These are phyloP conservation scores for Trebouxia sp. DNA, from an alignment of 139 green algal species.

Conservation along the genomic window DNA sequence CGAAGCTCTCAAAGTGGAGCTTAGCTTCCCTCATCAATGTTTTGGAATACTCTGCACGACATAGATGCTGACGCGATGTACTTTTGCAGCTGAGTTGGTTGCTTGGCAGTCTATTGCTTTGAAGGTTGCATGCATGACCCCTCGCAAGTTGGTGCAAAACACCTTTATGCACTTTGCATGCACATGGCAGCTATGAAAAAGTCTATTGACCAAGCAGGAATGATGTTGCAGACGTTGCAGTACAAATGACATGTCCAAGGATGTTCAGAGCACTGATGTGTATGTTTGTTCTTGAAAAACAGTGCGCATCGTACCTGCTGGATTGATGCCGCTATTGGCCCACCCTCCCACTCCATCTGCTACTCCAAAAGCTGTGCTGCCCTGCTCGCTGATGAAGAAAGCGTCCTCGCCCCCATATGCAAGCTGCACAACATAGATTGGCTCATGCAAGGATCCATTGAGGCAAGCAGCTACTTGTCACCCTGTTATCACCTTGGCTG, in stretches of 20 bases:
- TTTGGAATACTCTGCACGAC: conserved; percentile 73
- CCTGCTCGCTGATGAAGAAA: conserved; percentile 69
- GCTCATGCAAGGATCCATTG: background rate
- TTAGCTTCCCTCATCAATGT: conserved; percentile 72
- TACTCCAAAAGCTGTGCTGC: conserved; percentile 70
- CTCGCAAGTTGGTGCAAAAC: too few relatives aligned
- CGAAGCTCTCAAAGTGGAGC: conserved; percentile 65
- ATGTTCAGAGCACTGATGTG: too few relatives aligned
- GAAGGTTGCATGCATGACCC: too few relatives aligned
- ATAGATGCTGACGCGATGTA: background rate
- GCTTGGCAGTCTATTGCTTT: too few relatives aligned
- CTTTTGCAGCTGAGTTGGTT: background rate
- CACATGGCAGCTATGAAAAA: background rate
- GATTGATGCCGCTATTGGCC: conserved; percentile 82
- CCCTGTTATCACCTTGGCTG: conserved; percentile 63
- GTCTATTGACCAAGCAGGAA: background rate
- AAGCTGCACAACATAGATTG: conserved; percentile 31
- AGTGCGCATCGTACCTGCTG: conserved; percentile 46
- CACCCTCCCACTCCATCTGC: conserved; percentile 93
- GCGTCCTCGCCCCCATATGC: conserved; percentile 87
- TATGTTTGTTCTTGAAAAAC: background rate
- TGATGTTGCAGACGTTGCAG: background rate
- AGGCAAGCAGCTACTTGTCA: background rate
- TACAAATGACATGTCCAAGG: too few relatives aligned
- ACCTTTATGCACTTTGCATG: background rate